These are phyloP conservation scores for Carpinus fangiana DNA, from an alignment of 306 rosid species.

Conservation along the genomic window DNA sequence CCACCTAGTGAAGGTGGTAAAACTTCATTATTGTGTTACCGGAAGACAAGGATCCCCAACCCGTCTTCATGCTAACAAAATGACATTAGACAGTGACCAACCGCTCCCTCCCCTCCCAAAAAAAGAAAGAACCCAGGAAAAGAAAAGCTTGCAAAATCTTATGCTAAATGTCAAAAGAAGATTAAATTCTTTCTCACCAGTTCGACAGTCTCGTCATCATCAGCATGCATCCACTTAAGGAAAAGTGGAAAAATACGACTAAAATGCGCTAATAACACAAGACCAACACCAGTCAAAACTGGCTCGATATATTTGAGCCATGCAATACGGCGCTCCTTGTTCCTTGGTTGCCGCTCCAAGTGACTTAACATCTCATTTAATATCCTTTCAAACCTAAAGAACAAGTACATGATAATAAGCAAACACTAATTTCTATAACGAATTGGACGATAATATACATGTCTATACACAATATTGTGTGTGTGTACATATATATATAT, in stretches of 20 bases:
- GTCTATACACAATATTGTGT: too few relatives aligned
- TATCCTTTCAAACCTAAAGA: conserved; percentile 77
- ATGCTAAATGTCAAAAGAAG: neutral
- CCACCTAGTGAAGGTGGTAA: neutral
- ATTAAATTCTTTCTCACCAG: conserved; percentile 53
- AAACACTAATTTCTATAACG: neutral
- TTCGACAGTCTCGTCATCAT: conserved; percentile 76
- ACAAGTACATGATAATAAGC: neutral
- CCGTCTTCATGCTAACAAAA: neutral
- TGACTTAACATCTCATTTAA: conserved; percentile 88
- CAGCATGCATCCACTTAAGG: conserved; percentile 89
- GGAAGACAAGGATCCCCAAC: neutral
- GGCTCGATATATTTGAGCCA: conserved; percentile 76
- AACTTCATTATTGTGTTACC: neutral
- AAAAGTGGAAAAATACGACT: conserved; percentile 87
- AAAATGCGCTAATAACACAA: conserved; percentile 78
- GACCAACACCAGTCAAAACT: conserved; percentile 62
- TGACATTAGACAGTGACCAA: neutral
- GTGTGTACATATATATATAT: too few relatives aligned
- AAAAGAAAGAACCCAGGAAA: neutral
- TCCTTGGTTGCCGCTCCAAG: conserved; percentile 90
- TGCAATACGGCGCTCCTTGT: conserved; percentile 79
- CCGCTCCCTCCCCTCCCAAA: neutral
- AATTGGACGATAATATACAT: conserved; percentile 1
- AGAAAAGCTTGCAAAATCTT: conserved; percentile 9